Conservation (phyloP, 1,284 basidiomycete genomes). For the Wolfiporia cocos region DNA sequence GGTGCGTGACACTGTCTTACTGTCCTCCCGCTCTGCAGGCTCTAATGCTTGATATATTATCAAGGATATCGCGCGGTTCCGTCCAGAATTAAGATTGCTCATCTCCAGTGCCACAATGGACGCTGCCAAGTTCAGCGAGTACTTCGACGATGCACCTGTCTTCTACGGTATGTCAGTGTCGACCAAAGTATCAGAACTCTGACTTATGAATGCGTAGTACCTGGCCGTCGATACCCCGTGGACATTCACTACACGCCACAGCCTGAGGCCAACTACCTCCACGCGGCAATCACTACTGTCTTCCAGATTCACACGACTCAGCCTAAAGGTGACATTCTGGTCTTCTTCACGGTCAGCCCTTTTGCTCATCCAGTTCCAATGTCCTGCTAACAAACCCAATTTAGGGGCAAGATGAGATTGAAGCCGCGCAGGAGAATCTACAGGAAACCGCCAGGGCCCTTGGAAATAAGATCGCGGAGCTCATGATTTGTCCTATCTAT, state of each 20-base stretch:
- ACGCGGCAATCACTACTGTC: constrained; percentile 97
- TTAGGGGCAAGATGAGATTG: constrained; percentile 99
- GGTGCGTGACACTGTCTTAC: constrained; percentile 46
- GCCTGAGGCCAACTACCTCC: constrained; percentile 96
- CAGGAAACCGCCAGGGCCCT: constrained; percentile 92
- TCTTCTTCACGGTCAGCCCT: constrained; percentile 85
- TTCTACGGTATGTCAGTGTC: constrained; percentile 83
- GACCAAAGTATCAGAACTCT: too few relatives aligned
- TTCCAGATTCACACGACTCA: constrained; percentile 99
- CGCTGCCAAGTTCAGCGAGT: constrained; percentile 93
- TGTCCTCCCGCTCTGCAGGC: constrained; percentile 16
- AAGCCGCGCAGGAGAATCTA: constrained; percentile 93
- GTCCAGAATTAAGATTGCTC: constrained; percentile 85
- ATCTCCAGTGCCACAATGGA: constrained; percentile 98
- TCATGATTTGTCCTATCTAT: constrained; percentile 97
- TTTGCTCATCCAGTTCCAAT: background rate
- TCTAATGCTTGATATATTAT: constrained; percentile 14
- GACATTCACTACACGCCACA: constrained; percentile 98
- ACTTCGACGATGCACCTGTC: constrained; percentile 91
- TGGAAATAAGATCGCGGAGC: constrained; percentile 93
- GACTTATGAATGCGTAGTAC: constrained; percentile 49
- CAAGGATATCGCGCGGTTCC: constrained; percentile 94
- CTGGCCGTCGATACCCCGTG: constrained; percentile 95
- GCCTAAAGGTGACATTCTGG: constrained; percentile 96
- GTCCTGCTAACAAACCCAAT: constrained; percentile 3